Base-by-base conservation (phyloP, 129 eudicot genomes). In the Flaveria robusta region DNA sequence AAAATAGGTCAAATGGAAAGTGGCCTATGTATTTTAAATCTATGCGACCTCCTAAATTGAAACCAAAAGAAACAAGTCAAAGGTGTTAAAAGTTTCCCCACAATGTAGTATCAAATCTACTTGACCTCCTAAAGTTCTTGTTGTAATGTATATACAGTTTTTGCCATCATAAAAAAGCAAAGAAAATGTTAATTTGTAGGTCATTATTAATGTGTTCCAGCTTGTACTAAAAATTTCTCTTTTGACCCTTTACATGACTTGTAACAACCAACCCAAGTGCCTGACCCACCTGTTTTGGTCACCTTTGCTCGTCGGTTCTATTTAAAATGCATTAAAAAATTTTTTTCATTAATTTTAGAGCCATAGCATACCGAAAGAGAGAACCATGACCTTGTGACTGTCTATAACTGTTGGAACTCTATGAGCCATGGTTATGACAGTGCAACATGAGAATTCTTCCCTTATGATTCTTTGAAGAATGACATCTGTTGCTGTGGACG, bases 361-460 rank as follows among this genome's bases (percentile, higher is more conserved):
- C 47, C 1, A 5, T 1, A 29, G 42, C 89, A 1, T 88, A 89
- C 93, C 97, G 43, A 77, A 86, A 43, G 88, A 83, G 31, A 92
- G 88, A 72, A 89, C 90, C 91, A 92, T 81, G 55, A 92, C 96
- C 87, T 83, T 84, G 79, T 89, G 90, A 49, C 93, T 89, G 66
- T 92, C 96, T 63, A 88, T 80, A 23, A 92, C 94, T 0, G 98
- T 87, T 37, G 98, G 93, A 66, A 92, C 86, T 66, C 98, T 79
- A 60, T 92, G 98, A 6, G 98, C 98, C 2, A 92, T 86, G 0
- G 96, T 92, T 67, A 89, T 70, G 0, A 92, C 89, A 0, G 98
- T 92, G 78, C 94, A 90, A 12, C 71, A 20, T 0, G 84, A 70
- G 51, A 88, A 89, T 59, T 92, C 92, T 68, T 84, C 76, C 14